These are phyloP conservation scores for Leptographium lundbergii DNA, from an alignment of 2,329 filamentous ascomycete genomes.

Conservation along the genomic window DNA sequence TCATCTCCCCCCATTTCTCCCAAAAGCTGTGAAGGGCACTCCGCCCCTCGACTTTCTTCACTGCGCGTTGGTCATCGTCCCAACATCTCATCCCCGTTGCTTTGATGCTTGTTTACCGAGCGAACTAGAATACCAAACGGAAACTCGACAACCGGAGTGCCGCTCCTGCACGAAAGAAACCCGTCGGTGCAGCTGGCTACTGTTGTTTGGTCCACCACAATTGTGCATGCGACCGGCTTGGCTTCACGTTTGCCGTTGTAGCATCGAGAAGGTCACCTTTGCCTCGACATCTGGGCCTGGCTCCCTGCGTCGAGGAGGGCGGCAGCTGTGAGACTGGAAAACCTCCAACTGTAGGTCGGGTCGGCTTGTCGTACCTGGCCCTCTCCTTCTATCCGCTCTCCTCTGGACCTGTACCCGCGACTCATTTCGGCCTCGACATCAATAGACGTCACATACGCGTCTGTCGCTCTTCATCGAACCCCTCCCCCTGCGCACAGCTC, in stretches of 20 bases:
- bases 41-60: constrained; percentile 2
- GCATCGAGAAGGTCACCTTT: background rate
- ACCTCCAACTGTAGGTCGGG: background rate
- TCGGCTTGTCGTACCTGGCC: background rate
- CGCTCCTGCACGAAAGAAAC: background rate
- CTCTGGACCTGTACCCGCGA: background rate
- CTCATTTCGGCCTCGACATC: background rate
- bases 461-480: background rate
- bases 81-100: background rate
- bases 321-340: background rate
- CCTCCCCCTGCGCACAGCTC: background rate
- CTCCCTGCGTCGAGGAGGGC: background rate
- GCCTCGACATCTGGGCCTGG: background rate
- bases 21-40: constrained; percentile 4
- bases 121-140: background rate
- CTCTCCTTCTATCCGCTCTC: background rate
- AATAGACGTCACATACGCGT: background rate
- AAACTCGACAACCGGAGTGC: background rate
- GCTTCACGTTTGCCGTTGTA: background rate
- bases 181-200: background rate
- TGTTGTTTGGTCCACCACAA: background rate
- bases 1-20: constrained; percentile 8
- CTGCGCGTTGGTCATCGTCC: background rate
- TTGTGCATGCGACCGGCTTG: constrained; percentile 1
- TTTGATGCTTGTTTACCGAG: background rate